Percentiles rank a stretch among this genome's conserved stretches.
Evolutionary conservation across 176 grass and related monocot genomes (phyloP).

Genomic region (Triticum dicoccoides): DNA sequence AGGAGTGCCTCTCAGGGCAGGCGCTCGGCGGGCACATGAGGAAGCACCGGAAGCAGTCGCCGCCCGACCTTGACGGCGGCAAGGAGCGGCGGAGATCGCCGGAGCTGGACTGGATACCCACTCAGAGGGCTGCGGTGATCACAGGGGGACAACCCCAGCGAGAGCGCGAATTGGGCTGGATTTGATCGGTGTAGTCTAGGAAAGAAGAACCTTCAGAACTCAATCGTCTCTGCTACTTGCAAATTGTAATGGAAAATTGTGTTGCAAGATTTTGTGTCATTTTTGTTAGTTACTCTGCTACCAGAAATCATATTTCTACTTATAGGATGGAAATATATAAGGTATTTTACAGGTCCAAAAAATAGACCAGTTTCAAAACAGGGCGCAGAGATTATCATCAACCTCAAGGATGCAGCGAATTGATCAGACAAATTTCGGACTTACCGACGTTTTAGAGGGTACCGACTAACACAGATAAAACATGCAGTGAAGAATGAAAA

Average conservation of each 20-base stretch:
- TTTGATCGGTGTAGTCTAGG: neutral
- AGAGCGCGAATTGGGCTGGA: neutral
- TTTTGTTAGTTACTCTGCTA: neutral
- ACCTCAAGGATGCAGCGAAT: neutral
- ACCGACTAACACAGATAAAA: neutral
- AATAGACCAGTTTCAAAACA: neutral
- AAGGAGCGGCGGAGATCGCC: neutral
- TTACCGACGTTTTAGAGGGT: neutral
- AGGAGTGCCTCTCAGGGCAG: conserved; percentile 3
- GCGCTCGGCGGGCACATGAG: conserved; percentile 55
- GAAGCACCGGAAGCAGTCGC: conserved; percentile 27
- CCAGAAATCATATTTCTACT: neutral
- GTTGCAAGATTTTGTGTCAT: neutral
- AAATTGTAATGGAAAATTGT: neutral
- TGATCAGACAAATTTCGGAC: too few relatives aligned
- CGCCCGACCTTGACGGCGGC: neutral
- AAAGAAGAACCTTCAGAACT: neutral
- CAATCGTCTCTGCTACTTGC: neutral
- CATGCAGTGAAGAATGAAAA: neutral
- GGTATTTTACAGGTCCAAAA: neutral
- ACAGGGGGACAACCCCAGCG: neutral
- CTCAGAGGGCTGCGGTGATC: neutral
- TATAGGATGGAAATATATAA: too few relatives aligned
- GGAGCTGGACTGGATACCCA: neutral
- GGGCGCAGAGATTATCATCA: neutral